Conservation (phyloP, 2,329 filamentous ascomycete genomes). For the Cladosporium sp. region DNA sequence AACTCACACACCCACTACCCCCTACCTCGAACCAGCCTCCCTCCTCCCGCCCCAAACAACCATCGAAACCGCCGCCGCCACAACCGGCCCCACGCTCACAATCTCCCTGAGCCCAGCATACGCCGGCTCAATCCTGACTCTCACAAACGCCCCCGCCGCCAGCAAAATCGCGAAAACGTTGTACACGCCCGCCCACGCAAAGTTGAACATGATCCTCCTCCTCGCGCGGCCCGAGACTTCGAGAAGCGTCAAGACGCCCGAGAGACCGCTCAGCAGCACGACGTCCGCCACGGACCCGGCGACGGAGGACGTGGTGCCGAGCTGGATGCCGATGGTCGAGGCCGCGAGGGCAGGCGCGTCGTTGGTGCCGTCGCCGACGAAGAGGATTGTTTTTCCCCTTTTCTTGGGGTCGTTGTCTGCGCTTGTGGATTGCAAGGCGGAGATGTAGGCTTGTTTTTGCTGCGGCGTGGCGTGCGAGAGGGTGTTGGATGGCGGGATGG, state of each 20-base stretch:
- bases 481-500: conserved; percentile 36
- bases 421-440: conserved; percentile 17
- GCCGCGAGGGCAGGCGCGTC: conserved; percentile 67
- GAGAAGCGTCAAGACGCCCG: conserved; percentile 53
- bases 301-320: conserved; percentile 58
- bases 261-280: conserved; percentile 53
- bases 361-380: conserved; percentile 74
- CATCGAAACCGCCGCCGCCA: conserved; percentile 46
- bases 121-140: conserved; percentile 49
- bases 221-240: conserved; percentile 43
- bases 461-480: conserved; percentile 44
- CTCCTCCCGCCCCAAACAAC: too few relatives aligned
- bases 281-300: conserved; percentile 63
- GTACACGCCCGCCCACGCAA: conserved; percentile 64
- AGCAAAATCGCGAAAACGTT: conserved; percentile 63
- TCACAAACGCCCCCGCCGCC: conserved; percentile 58
- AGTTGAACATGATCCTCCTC: conserved; percentile 53
- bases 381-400: conserved; percentile 46
- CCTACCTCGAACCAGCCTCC: too few relatives aligned
- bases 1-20: too few relatives aligned
- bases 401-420: too few relatives aligned
- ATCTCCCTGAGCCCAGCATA: conserved; percentile 67
- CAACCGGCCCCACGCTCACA: conserved; percentile 66
- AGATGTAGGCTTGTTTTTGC: conserved; percentile 51
- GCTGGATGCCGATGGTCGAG: conserved; percentile 65